phyloP scores from a whole-genome alignment of 345 rosid species.

The Cardiospermum halicacabum region DNA sequence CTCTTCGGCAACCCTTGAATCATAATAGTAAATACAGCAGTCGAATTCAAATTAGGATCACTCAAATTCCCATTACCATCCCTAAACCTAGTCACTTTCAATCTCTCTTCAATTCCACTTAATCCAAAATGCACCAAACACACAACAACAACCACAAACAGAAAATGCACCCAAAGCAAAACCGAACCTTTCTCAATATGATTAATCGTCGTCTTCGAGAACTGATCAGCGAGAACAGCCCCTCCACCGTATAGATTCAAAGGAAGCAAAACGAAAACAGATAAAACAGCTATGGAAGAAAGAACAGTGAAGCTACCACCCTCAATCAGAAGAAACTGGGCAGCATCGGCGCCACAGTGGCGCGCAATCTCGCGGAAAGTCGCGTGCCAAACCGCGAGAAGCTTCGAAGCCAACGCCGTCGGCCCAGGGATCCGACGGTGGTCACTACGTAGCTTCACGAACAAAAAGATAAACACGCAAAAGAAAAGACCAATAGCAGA shows the following conservation, averaged over 20 bases:
- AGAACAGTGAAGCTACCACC: constrained; percentile 81
- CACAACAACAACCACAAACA: constrained; percentile 60
- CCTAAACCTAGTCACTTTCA: constrained; percentile 84
- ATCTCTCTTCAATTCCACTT: constrained; percentile 55
- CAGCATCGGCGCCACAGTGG: constrained; percentile 96
- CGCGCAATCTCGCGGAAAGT: constrained; percentile 78
- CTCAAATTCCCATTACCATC: constrained; percentile 91
- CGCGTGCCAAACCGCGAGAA: constrained; percentile 96
- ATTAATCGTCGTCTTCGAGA: constrained; percentile 78
- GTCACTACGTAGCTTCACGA: constrained; percentile 92
- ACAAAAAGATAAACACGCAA: constrained; percentile 82
- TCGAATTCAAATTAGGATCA: constrained; percentile 52
- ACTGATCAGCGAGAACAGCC: constrained; percentile 67
- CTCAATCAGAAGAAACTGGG: constrained; percentile 84
- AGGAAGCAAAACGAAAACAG: constrained; percentile 70
- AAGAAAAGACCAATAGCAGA: constrained; percentile 73
- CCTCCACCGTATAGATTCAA: constrained; percentile 77
- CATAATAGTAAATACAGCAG: constrained; percentile 83
- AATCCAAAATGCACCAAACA: constrained; percentile 66
- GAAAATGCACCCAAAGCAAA: constrained; percentile 81
- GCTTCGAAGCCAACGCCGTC: constrained; percentile 62
- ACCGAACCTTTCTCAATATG: constrained; percentile 79
- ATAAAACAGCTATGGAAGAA: constrained; percentile 39
- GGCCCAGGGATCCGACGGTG: constrained; percentile 90
- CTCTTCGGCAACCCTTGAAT: constrained; percentile 87